Percentiles rank a stretch among this genome's conserved stretches.
Evolutionary conservation across 2,329 filamentous ascomycete genomes (phyloP).

Genomic region (Shiraia sp.): DNA sequence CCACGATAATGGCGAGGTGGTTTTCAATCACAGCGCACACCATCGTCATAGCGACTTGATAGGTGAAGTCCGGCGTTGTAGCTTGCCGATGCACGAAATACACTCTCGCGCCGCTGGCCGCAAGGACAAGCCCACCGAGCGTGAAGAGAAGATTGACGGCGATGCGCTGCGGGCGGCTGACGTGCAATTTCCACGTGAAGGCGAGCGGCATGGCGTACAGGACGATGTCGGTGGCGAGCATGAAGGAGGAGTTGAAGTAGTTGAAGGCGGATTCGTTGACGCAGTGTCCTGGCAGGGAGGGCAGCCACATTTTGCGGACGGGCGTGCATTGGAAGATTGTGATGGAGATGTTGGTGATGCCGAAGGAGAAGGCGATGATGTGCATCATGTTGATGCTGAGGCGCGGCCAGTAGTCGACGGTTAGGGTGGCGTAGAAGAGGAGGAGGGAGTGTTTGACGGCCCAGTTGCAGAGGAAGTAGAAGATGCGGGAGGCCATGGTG

Average conservation of each 20-base stretch:
- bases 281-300: constrained; percentile 32
- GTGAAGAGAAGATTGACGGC: constrained; percentile 42
- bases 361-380: constrained; percentile 40
- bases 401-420: constrained; percentile 24
- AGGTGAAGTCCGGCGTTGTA: constrained; percentile 28
- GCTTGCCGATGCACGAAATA: constrained; percentile 30
- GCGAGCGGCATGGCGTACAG: constrained; percentile 46
- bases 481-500: constrained; percentile 30
- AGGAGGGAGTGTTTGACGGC: constrained; percentile 47
- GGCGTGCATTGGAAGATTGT: constrained; percentile 44
- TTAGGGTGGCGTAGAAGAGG: constrained; percentile 46
- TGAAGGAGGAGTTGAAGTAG: constrained; percentile 43
- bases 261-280: constrained; percentile 43
- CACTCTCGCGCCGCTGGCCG: constrained; percentile 30
- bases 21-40: constrained; percentile 43
- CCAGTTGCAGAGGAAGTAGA: constrained; percentile 48
- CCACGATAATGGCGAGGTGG: constrained; percentile 42
- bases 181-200: constrained; percentile 43
- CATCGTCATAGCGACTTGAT: constrained; percentile 31
- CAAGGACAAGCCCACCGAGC: constrained; percentile 37
- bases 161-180: constrained; percentile 35
- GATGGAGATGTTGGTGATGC: constrained; percentile 37
- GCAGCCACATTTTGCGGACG: constrained; percentile 36
- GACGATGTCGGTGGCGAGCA: constrained; percentile 44
- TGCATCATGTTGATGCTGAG: constrained; percentile 40